phyloP scores from a whole-genome alignment of 169 alveolate species.

The Eimeria sp. region DNA sequence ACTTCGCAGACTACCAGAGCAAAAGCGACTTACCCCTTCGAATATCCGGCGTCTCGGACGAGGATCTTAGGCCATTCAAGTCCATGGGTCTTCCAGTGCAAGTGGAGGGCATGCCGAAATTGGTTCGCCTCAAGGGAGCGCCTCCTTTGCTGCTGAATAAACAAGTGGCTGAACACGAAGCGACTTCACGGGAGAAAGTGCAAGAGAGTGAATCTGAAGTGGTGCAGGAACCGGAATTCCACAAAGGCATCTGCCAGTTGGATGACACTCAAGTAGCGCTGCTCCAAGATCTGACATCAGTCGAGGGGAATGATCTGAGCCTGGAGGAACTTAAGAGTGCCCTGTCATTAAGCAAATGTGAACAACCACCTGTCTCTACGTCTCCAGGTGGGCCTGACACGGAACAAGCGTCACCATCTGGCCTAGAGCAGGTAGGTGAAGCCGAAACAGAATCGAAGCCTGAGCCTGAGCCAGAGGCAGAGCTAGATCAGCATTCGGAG shows the following conservation, averaged over 20 bases:
- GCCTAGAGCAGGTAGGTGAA: background rate
- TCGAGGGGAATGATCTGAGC: slow-evolving; percentile 16
- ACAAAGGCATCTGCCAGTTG: background rate
- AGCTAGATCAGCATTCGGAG: background rate
- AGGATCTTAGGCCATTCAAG: slow-evolving; percentile 51
- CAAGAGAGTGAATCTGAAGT: background rate
- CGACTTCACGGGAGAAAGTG: background rate
- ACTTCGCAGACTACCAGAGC: slow-evolving; percentile 48
- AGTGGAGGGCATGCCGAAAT: slow-evolving; percentile 56
- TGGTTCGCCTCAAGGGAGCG: slow-evolving; percentile 41
- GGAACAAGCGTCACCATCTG: background rate
- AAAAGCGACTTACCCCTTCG: slow-evolving; percentile 66
- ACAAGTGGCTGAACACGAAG: background rate
- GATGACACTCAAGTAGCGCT: slow-evolving; percentile 33
- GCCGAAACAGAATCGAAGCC: background rate
- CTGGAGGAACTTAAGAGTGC: slow-evolving; percentile 43
- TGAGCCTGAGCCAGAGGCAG: background rate
- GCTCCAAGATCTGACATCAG: slow-evolving; percentile 53
- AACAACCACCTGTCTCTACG: background rate
- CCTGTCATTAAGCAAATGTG: background rate
- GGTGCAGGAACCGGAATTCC: background rate
- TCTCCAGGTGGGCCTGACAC: slow-evolving; percentile 6
- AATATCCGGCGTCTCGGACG: slow-evolving; percentile 68
- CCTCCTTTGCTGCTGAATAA: background rate
- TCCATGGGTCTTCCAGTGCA: slow-evolving; percentile 70